Evolutionary conservation across 225 moss, liverwort and hornwort species (phyloP).

Genomic region (Marchantia polymorpha): DNA sequence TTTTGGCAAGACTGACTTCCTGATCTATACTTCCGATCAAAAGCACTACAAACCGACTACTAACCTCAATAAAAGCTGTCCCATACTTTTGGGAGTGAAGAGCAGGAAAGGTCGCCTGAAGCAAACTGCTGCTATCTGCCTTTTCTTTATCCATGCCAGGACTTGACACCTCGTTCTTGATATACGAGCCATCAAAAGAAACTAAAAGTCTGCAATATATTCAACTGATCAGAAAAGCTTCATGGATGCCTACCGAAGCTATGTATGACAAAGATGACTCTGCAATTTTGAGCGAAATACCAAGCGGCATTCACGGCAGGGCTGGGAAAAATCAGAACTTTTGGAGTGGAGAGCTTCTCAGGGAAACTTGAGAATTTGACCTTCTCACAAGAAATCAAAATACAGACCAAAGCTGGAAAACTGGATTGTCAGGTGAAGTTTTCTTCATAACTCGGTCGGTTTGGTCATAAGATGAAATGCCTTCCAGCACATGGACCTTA

Average conservation of each 20-base stretch:
- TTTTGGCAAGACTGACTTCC: no score
- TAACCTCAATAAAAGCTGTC: slow-evolving; percentile 81
- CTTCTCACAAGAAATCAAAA: no score
- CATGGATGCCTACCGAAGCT: neutral
- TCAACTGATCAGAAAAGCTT: neutral
- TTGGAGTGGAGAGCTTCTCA: no score
- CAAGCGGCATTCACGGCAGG: neutral
- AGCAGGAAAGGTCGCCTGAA: slow-evolving; percentile 54
- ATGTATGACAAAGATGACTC: neutral
- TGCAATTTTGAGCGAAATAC: neutral
- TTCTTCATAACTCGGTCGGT: no score
- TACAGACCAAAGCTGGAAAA: no score
- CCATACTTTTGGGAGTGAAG: slow-evolving; percentile 51
- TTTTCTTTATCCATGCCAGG: neutral
- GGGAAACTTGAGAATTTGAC: no score
- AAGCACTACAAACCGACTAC: no score
- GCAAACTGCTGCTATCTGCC: neutral
- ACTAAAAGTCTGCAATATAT: slow-evolving; percentile 64
- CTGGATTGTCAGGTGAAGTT: no score
- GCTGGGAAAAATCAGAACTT: no score
- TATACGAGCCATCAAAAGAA: slow-evolving; percentile 73
- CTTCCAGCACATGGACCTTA: no score
- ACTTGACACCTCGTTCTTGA: slow-evolving; percentile 49
- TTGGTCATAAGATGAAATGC: no score
- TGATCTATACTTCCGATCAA: no score